Evolutionary conservation across 805 yeast genomes (phyloP), one percentile per base, ranked within the genome.

Genomic region (Yarrowia porcina): DNA sequence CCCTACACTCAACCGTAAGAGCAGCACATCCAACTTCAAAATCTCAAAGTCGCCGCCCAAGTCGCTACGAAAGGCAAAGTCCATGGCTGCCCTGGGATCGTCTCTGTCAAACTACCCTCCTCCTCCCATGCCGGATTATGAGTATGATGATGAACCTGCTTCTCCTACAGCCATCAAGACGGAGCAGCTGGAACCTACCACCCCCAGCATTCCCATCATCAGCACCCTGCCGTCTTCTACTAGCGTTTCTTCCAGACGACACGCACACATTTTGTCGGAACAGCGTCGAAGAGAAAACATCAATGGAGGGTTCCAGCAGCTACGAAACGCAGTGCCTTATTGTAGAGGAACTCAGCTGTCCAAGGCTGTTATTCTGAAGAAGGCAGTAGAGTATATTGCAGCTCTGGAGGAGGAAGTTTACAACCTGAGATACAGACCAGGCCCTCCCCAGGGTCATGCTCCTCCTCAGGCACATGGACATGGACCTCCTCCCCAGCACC

Each of bases 281-380:
- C 82, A 79, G 67, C 69, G 82, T 42, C 72, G 82, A 44, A 71
- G 82, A 32, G 81, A 78, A 61, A 74, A 76, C 64, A 79, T 79
- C 59, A 78, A 78, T 38, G 82, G 79, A 56, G 82, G 82, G 17
- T 79, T 79, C 65, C 73, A 76, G 39, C 73, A 72, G 50, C 68
- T 79, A 18, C 74, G 75, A 61, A 68, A 69, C 50, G 67, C 76
- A 0, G 79, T 79, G 9, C 82, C 82, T 3, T 72, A 74, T 17
- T 71, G 80, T 42, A 70, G 76, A 33, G 73, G 76, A 15, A 72
- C 77, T 7, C 77, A 75, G 65, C 81, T 77, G 62, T 78, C 82
- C n/a, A 79, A 79, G 66, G 81, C 82, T 0, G 74, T 73, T 59
- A 76, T 78, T 15, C 70, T 79, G 50, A 75, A 73, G 45, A 77